phyloP scores from a whole-genome alignment of 306 rosid genomes.

The Vigna unguiculata region DNA sequence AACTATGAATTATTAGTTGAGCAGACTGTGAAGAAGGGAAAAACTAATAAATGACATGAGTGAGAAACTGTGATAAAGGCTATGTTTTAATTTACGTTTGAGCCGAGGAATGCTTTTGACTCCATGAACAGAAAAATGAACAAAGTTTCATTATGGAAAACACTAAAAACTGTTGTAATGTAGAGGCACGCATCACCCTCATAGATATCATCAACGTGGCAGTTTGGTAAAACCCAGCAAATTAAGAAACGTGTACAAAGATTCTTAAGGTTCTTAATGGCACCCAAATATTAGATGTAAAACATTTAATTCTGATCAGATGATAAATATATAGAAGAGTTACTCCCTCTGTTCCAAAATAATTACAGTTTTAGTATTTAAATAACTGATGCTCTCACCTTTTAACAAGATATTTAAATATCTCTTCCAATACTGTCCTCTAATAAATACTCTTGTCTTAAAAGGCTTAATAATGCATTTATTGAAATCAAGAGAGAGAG shows the following conservation, averaged over 20 bases:
- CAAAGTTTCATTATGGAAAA: constrained; percentile 3
- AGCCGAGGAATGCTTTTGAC: not conserved
- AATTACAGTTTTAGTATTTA: too few relatives aligned
- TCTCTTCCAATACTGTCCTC: too few relatives aligned
- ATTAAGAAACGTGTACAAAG: not conserved
- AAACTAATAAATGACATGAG: not conserved
- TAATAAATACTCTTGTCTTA: too few relatives aligned
- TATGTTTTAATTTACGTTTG: not conserved
- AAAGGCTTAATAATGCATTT: too few relatives aligned
- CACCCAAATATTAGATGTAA: not conserved
- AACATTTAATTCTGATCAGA: not conserved
- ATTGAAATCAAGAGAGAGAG: too few relatives aligned
- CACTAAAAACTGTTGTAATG: not conserved
- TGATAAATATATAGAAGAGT: not conserved
- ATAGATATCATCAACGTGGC: not conserved
- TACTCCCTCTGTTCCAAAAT: too few relatives aligned
- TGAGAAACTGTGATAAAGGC: not conserved
- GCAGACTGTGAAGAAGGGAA: not conserved
- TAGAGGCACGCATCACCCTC: not conserved
- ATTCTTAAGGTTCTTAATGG: not conserved
- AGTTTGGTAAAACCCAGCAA: not conserved
- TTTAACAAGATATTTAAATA: too few relatives aligned
- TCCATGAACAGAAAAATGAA: constrained; percentile 20
- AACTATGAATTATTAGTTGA: not conserved
- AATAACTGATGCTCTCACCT: too few relatives aligned